Conservation (phyloP, 2,329 filamentous ascomycete species). For the Diplodia mutila region DNA sequence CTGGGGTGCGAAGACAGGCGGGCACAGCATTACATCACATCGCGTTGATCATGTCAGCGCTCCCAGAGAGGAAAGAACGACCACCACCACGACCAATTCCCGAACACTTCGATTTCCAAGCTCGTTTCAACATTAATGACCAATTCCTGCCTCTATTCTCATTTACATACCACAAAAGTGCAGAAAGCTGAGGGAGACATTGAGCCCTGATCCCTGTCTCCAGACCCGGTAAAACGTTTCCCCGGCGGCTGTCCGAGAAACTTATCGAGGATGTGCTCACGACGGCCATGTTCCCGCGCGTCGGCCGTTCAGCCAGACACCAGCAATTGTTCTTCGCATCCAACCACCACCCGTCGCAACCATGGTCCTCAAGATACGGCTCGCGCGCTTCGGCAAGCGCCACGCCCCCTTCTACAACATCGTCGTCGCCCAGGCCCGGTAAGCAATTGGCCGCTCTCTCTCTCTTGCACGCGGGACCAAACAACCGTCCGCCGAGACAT, state of each 20-base stretch:
- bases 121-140: neutral
- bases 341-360: neutral
- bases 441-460: constrained; percentile 39
- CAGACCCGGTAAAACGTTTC: constrained; percentile 3
- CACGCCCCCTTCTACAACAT: constrained; percentile 98
- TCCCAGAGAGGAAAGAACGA: neutral
- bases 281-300: neutral
- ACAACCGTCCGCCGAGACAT: neutral
- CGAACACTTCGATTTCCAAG: neutral
- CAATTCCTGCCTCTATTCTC: neutral
- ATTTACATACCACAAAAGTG: neutral
- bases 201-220: constrained; percentile 1
- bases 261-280: neutral
- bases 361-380: constrained; percentile 93
- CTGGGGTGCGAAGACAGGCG: constrained; percentile 10
- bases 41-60: constrained; percentile 24
- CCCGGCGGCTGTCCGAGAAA: constrained; percentile 15
- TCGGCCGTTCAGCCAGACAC: neutral
- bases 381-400: constrained; percentile 88
- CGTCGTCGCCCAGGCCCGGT: constrained; percentile 91
- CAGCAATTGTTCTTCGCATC: neutral
- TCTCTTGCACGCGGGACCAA: too few species aligned
- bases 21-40: constrained; percentile 39
- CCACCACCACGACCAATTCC: neutral
- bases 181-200: too few species aligned